Evolutionary conservation across 2,329 filamentous ascomycete species (phyloP).

Genomic region (Penicillium nordicum): DNA sequence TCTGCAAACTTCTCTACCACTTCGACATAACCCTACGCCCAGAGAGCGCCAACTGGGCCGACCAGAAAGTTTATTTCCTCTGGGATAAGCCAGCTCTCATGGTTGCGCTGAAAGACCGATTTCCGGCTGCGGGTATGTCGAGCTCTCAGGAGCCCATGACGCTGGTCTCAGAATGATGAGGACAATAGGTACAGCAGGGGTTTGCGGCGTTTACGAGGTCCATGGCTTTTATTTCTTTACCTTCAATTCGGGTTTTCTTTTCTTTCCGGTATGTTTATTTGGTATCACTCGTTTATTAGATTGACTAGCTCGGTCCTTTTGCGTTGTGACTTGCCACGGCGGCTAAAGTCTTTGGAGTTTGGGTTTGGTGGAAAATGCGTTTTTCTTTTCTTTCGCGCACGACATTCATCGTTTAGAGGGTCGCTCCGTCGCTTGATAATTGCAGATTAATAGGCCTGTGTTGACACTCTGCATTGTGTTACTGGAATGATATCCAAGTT

Average conservation of each 20-base stretch:
- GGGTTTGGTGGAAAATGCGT: not conserved
- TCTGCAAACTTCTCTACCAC: conserved; percentile 26
- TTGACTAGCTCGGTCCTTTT: not conserved
- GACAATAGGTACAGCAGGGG: not conserved
- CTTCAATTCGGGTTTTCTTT: no score
- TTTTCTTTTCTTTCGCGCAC: not conserved
- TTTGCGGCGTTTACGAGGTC: not conserved
- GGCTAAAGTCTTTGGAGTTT: not conserved
- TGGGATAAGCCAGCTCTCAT: conserved; percentile 29
- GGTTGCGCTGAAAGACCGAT: conserved; percentile 15
- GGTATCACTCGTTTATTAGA: not conserved
- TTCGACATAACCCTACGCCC: conserved; percentile 22
- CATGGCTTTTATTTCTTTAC: not conserved
- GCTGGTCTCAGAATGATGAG: not conserved
- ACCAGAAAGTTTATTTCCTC: conserved; percentile 24
- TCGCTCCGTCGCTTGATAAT: not conserved
- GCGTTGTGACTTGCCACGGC: not conserved
- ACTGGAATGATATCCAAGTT: no score
- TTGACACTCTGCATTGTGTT: no score
- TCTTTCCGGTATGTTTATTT: not conserved
- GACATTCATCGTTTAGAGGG: not conserved
- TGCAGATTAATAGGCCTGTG: not conserved
- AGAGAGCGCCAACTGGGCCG: conserved; percentile 18
- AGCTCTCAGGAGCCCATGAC: not conserved
- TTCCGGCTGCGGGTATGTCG: not conserved